A percentile compares a stretch with the other conserved stretches of the same genome.
These are phyloP conservation scores for Xanthoconium separans DNA, from an alignment of 1,284 basidiomycete genomes.

Conservation along the genomic window DNA sequence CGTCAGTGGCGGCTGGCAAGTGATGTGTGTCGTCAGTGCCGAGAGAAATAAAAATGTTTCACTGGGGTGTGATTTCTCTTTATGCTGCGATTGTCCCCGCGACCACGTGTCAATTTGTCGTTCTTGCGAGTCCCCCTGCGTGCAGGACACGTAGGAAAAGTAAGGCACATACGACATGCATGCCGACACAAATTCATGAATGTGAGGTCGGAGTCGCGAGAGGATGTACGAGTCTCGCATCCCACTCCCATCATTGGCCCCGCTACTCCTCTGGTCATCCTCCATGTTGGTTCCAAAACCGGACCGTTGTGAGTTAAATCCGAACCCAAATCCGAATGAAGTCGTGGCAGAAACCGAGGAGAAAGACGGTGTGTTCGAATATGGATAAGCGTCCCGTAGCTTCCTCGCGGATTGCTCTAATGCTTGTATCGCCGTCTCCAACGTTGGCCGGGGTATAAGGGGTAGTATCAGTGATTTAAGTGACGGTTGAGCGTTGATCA, in stretches of 20 bases:
- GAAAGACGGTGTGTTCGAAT: slow-evolving; percentile 52
- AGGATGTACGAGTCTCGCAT: slow-evolving; percentile 80
- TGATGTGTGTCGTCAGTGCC: slow-evolving; percentile 63
- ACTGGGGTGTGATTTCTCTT: slow-evolving; percentile 62
- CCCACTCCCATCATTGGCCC: slow-evolving; percentile 34
- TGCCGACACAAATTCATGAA: slow-evolving; percentile 70
- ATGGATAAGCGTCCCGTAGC: slow-evolving; percentile 76
- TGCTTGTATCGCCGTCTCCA: slow-evolving; percentile 70
- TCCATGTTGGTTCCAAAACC: slow-evolving; percentile 26
- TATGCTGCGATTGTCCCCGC: slow-evolving; percentile 49
- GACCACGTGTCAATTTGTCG: slow-evolving; percentile 29
- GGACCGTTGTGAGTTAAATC: slow-evolving; percentile 27
- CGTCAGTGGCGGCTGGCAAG: slow-evolving; percentile 63
- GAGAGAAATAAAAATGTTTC: slow-evolving; percentile 73
- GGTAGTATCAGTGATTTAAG: slow-evolving; percentile 67
- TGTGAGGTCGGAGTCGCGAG: slow-evolving; percentile 69
- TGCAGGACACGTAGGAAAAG: slow-evolving; percentile 58
- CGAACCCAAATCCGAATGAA: slow-evolving; percentile 51
- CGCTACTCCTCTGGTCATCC: slow-evolving; percentile 24
- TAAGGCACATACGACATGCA: slow-evolving; percentile 79
- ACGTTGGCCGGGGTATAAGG: slow-evolving; percentile 74
- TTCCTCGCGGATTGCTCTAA: slow-evolving; percentile 66
- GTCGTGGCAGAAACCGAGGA: slow-evolving; percentile 36
- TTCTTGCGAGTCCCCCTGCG: slow-evolving; percentile 20
- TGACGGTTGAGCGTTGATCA: slow-evolving; percentile 62